Conservation (phyloP, 106 monocot species). For the Posidonia australis region DNA sequence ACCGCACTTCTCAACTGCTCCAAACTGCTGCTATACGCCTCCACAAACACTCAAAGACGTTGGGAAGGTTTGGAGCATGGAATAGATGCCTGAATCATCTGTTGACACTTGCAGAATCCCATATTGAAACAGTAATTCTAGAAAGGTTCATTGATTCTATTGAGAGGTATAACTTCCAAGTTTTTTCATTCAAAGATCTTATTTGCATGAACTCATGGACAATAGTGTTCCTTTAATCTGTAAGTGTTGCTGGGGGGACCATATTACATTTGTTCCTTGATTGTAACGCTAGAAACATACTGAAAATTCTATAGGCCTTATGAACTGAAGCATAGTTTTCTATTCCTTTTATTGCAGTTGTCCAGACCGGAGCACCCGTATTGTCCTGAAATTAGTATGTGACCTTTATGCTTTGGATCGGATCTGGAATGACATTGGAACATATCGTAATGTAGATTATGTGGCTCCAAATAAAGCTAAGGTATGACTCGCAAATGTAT, state of each 20-base stretch:
- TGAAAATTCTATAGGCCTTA: too few relatives aligned
- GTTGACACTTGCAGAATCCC: constrained; percentile 84
- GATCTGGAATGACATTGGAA: constrained; percentile 93
- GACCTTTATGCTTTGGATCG: constrained; percentile 92
- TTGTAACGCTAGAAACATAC: too few relatives aligned
- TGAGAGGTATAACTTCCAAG: constrained; percentile 24
- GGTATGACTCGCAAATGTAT: constrained; percentile 19
- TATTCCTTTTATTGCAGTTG: constrained; percentile 49
- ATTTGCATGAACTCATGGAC: background rate
- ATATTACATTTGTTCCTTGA: too few relatives aligned
- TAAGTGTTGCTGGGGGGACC: background rate
- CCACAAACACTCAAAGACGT: constrained; percentile 58
- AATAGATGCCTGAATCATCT: constrained; percentile 97
- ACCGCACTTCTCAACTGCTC: constrained; percentile 85
- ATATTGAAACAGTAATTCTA: constrained; percentile 89
- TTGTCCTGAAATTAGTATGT: constrained; percentile 70
- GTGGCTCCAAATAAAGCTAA: constrained; percentile 96
- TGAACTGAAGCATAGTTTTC: too few relatives aligned
- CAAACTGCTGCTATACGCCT: constrained; percentile 70
- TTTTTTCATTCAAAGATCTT: background rate
- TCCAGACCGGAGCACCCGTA: constrained; percentile 57
- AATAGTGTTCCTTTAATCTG: background rate
- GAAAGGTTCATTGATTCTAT: constrained; percentile 76
- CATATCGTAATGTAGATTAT: constrained; percentile 88
- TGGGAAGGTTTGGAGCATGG: constrained; percentile 93